A percentile compares a stretch with the other conserved stretches of the same genome.
Evolutionary conservation across 2,329 filamentous ascomycete genomes (phyloP).

Genomic region (Lachnellula arida): DNA sequence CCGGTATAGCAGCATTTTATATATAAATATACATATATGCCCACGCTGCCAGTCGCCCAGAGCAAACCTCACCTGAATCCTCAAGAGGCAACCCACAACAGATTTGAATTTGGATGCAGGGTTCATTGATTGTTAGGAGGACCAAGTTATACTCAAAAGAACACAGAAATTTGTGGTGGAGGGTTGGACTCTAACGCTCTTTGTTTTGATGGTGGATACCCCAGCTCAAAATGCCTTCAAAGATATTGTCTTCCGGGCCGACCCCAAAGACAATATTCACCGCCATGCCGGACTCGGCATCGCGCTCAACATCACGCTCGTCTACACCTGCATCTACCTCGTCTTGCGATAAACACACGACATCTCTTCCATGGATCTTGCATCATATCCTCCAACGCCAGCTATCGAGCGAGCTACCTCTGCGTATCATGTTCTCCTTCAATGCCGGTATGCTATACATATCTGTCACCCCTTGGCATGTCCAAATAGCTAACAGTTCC

Average conservation of each 20-base stretch:
- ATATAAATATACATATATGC: too few species aligned
- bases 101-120: too few species aligned
- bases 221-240: background rate
- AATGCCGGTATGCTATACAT: slow-evolving; percentile 22
- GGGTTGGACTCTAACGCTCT: too few species aligned
- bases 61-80: too few species aligned
- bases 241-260: background rate
- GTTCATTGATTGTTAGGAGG: too few species aligned
- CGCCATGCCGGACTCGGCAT: background rate
- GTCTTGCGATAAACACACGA: slow-evolving; percentile 4
- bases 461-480: background rate
- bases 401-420: slow-evolving; percentile 17
- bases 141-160: too few species aligned
- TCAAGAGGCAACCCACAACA: too few species aligned
- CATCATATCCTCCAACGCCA: slow-evolving; percentile 19
- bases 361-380: slow-evolving; percentile 22
- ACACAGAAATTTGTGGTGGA: too few species aligned
- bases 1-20: background rate
- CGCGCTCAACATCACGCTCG: background rate
- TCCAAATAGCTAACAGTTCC: background rate
- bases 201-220: too few species aligned
- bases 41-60: too few species aligned
- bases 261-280: background rate
- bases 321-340: slow-evolving; percentile 2
- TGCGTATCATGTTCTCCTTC: slow-evolving; percentile 29